Evolutionary conservation across 2,329 filamentous ascomycete species (phyloP), one percentile per base, ranked within the genome.

Genomic region (Scytalidium sp.): DNA sequence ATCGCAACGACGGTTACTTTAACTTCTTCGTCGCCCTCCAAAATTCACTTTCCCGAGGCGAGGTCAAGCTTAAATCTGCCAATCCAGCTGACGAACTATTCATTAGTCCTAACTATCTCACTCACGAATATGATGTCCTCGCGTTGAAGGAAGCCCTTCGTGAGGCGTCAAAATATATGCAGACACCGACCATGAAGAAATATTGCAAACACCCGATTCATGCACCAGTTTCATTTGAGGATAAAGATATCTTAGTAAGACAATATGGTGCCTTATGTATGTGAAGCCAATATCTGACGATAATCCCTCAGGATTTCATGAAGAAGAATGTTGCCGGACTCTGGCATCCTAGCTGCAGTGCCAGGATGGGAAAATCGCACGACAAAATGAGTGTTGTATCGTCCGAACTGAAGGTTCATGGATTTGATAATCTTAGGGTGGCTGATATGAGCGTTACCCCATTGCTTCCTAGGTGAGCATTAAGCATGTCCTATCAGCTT

Each of bases 311-410:
- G 60, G 69, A 70, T 15, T 68, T 71, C 56, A 80, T 71, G 71
- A 67, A 63, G 46, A 62, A 72, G 22, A 73, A 63, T 20, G 65
- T 70, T 17, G 68, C 62, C 23, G 77, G 72, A 2, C 77, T 67
- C 49, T 83, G 73, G 75, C 80, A 78, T 60, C 81, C 75, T 74
- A 78, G 70, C 1, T 77, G 79, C 0, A 84, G 80, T 0, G 71
- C 71, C 6, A 76, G 75, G 60, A 85, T 85, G 80, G 81, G 80
- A 0, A 72, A 65, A 52, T 32, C 50, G 0, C 69, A 61, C 1
- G 72, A 75, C 7, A 13, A 41, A 15, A 68, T 71, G 27, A 72
- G 74, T 1, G 75, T 69, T 22, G 76, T 83, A 6, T 76, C 82
- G 59, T 66, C 56, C 1, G 67, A 75, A 6, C 74, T 82, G 42